phyloP scores from a whole-genome alignment of 1,284 basidiomycete genomes.

The Sporisorium reilianum region DNA sequence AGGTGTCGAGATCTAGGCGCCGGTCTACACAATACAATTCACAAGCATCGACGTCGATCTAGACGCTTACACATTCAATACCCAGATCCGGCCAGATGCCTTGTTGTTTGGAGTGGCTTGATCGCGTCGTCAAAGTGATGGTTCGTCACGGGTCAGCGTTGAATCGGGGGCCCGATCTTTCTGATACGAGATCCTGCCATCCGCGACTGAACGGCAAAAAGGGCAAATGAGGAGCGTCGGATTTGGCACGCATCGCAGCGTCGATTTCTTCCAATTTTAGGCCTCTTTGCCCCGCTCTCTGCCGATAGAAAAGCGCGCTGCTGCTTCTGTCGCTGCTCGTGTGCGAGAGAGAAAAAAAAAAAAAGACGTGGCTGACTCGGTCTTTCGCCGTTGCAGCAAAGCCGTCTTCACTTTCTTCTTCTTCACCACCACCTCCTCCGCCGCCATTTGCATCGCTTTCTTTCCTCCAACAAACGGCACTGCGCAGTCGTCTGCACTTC shows the following conservation, averaged over 20 bases:
- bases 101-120: no score
- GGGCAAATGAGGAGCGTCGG: conserved; percentile 27
- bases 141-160: no score
- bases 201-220: neutral
- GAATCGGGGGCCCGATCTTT: neutral
- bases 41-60: no score
- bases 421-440: no score
- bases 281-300: conserved; percentile 13
- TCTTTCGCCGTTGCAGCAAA: conserved; percentile 9
- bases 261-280: conserved; percentile 16
- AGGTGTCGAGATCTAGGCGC: conserved; percentile 18
- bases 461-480: no score
- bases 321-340: conserved; percentile 1
- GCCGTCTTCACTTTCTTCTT: neutral
- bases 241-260: conserved; percentile 15
- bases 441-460: neutral
- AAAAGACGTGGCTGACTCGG: conserved; percentile 18
- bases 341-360: neutral
- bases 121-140: no score
- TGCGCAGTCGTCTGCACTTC: neutral
- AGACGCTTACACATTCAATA: no score
- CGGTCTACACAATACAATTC: no score
- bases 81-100: no score
- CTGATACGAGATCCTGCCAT: neutral
- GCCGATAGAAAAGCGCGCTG: neutral